Conservation (phyloP, 345 rosid species). For the Populus davidiana region DNA sequence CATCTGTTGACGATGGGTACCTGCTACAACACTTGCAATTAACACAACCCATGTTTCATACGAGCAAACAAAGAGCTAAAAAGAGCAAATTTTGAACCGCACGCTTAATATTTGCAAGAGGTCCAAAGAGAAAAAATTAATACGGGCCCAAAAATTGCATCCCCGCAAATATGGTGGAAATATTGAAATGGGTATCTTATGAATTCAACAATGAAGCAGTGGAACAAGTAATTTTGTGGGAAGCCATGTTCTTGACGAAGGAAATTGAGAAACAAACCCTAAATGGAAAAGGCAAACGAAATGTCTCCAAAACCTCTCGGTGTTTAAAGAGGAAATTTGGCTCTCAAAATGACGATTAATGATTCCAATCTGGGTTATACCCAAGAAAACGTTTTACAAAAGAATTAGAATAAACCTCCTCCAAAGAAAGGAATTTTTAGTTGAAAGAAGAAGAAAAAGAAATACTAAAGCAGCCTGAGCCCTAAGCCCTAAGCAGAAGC, state of each 20-base stretch:
- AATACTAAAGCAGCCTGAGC: not conserved
- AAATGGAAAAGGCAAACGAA: constrained; percentile 15
- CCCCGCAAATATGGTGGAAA: constrained; percentile 17
- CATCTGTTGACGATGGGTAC: constrained; percentile 57
- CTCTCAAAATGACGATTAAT: not conserved
- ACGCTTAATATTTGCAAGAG: constrained; percentile 25
- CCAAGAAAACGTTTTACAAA: constrained; percentile 1
- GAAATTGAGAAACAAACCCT: constrained; percentile 12
- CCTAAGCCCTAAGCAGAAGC: constrained; percentile 4
- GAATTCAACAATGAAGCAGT: constrained; percentile 28
- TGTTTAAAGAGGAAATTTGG: not conserved
- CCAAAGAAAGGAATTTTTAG: not conserved
- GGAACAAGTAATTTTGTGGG: constrained; percentile 22
- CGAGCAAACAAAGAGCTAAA: constrained; percentile 7
- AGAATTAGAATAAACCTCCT: constrained; percentile 15
- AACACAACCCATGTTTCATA: constrained; percentile 71
- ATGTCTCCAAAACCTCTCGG: not conserved
- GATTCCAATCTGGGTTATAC: constrained; percentile 1
- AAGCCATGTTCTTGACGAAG: constrained; percentile 17
- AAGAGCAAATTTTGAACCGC: constrained; percentile 6
- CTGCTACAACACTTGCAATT: constrained; percentile 77
- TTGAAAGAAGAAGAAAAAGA: not conserved
- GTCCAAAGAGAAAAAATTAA: constrained; percentile 22
- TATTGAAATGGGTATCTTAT: constrained; percentile 16
- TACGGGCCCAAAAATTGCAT: not conserved